Evolutionary conservation across 1,284 basidiomycete species (phyloP), one percentile per base, ranked within the genome.

Genomic region (Moesziomyces globuligerus): DNA sequence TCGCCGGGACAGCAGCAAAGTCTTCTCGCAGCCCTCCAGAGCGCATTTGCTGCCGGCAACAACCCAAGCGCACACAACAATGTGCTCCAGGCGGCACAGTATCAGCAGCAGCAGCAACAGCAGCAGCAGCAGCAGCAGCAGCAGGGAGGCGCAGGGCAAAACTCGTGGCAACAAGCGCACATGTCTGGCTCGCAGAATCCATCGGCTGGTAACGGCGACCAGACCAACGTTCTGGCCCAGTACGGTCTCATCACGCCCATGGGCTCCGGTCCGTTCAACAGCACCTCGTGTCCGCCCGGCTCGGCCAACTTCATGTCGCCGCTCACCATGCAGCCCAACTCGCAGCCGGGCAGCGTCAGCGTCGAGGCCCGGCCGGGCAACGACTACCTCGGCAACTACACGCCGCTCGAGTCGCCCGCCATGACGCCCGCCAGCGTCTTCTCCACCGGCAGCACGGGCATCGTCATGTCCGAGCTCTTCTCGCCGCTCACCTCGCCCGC

Each of bases 401-500:
- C 72, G 1, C 75, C 79, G 10, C 62, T 81, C 40, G 78, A 80
- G 37, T 71, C 76, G 0, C 69, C 79, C 8, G 74, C 76, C 2
- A 68, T 79, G 36, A 82, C 80, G 4, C 80, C 80, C 0, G 80
- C 80, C 17, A 81, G 78, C 48, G 80, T 80, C 25, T 82, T 82
- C 26, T 79, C 83, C 26, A 83, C 77, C 28, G 67, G 74, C 29
- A 80, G 77, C 55, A 70, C 73, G 21, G 66, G 79, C 13, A 80
- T 83, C 48, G 76, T 81, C 43, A 79, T 83, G 23, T 83, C 79
- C 50, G 85, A 86, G 32, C 85, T 86, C 75, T 87, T 88, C 75
- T 86, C 87, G 4, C 87, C 87, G 1, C 78, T 88, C 37, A 86
- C 86, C 1, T 87, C 86, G 7, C 87, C 87, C 0, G 87, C 87